phyloP scores from a whole-genome alignment of 2,329 filamentous ascomycete species.

The Juglanconis oblonga region DNA sequence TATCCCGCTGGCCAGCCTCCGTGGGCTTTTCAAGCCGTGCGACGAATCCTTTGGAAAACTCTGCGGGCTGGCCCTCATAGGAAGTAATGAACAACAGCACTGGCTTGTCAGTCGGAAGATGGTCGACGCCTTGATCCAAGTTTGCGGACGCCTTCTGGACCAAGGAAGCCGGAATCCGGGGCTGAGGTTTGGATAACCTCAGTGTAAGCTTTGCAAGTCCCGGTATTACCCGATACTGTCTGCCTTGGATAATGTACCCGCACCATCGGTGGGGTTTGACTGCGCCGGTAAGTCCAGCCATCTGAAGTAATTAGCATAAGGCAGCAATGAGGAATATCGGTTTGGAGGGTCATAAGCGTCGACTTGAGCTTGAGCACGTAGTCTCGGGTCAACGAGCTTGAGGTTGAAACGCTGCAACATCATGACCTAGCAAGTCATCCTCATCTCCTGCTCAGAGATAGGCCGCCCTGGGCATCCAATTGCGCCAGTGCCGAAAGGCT shows the following conservation, averaged over 20 bases:
- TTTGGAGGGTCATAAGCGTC: constrained; percentile 29
- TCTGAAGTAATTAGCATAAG: background rate
- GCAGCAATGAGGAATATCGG: background rate
- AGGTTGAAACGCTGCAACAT: constrained; percentile 44
- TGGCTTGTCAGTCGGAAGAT: constrained; percentile 45
- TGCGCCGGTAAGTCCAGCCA: constrained; percentile 8
- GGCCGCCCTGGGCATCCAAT: constrained; percentile 40
- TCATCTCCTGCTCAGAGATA: constrained; percentile 42
- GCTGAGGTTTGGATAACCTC: constrained; percentile 47
- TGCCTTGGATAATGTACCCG: no score
- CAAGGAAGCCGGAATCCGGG: constrained; percentile 41
- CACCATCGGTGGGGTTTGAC: no score
- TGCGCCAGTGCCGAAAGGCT: constrained; percentile 43
- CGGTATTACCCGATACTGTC: constrained; percentile 42
- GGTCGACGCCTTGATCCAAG: constrained; percentile 49
- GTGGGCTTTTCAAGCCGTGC: constrained; percentile 48
- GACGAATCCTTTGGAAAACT: constrained; percentile 55
- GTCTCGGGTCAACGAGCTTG: constrained; percentile 36
- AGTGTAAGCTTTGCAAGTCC: constrained; percentile 55
- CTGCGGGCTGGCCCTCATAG: constrained; percentile 56
- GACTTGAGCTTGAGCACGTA: constrained; percentile 41
- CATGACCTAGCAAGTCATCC: constrained; percentile 35
- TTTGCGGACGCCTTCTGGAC: constrained; percentile 36
- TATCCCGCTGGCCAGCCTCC: constrained; percentile 4
- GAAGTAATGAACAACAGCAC: constrained; percentile 53